Base-by-base conservation (phyloP, 2,329 filamentous ascomycete species). In the Claviceps lovelessii region DNA sequence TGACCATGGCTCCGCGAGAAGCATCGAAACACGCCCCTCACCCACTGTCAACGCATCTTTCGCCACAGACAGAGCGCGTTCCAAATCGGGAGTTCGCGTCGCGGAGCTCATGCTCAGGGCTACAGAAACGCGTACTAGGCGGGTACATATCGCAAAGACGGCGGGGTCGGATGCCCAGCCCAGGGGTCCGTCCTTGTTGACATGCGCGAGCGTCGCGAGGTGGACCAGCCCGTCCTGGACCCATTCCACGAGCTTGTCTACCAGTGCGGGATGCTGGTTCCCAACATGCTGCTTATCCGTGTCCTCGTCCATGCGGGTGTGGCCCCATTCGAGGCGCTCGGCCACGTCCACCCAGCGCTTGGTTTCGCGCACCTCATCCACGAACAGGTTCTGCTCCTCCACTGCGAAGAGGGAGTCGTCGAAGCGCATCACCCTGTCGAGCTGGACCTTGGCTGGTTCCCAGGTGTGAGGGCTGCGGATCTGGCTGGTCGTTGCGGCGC, bases 331-430 rank as follows among this genome's bases (percentile, higher is more conserved):
- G 39, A 69, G 33, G 44, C 55, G 49, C 19, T 61, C 55, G 35
- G 86, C 70, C 3, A 80, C 71, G 17, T 66, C 67, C 0, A 76
- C 70, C 89, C 90, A 96, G n/a, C 81, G 67, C 19, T 76, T 70
- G 4, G 83, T 75, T 67, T 96, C 90, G 50, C 83, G 76, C 6
- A 88, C 80, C 61, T 90, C 84, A 66, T 97, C 91, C 51, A 91
- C 74, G 67, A 88, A 97, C n/a, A 96, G 76, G 65, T 98, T 98
- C 66, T 95, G 90, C 66, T 94, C 90, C 69, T 98, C 93, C 55
- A 89, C 78, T 0, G 80, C 84, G 65, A 98, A 98, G 0, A 98
- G 78, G 4, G 83, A 76, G 58, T 83, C 79, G 63, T 88, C 79
- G 61, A 77, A 73, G 54, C 71, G 68, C 62, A 81, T 66, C 4